Conservation (phyloP, 2,329 filamentous ascomycete species). For the Stagonosporopsis rhizophila region DNA sequence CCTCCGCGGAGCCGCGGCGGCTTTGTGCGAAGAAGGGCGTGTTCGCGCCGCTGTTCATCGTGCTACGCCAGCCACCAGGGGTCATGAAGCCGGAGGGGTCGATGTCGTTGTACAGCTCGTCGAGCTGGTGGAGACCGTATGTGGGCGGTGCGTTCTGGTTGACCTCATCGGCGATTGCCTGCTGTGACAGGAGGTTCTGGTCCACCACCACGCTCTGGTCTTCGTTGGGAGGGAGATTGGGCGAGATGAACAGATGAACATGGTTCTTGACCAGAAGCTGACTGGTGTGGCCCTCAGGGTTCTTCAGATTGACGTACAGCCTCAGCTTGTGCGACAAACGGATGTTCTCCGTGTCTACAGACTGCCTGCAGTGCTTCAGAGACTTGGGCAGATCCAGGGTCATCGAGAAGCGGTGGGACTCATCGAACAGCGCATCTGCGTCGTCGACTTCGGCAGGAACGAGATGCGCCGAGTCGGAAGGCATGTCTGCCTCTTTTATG, state of each 20-base stretch:
- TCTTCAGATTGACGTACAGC: conserved; percentile 87
- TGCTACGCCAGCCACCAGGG: conserved; percentile 67
- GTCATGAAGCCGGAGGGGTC: conserved; percentile 83
- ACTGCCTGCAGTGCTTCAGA: conserved; percentile 84
- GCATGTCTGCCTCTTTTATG: conserved; percentile 46
- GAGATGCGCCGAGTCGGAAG: conserved; percentile 36
- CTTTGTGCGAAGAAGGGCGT: conserved; percentile 78
- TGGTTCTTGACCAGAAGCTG: conserved; percentile 92
- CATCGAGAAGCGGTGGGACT: conserved; percentile 67
- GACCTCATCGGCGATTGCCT: conserved; percentile 61
- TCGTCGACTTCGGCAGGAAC: conserved; percentile 36
- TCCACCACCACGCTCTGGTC: conserved; percentile 73
- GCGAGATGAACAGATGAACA: conserved; percentile 93
- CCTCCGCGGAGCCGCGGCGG: conserved; percentile 80
- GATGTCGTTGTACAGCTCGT: conserved; percentile 88
- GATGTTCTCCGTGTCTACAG: conserved; percentile 86
- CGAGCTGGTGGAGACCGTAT: conserved; percentile 88
- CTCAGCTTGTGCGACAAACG: conserved; percentile 93
- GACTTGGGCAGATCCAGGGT: conserved; percentile 77
- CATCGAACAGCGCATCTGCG: conserved; percentile 55
- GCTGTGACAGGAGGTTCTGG: conserved; percentile 46
- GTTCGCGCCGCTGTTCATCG: conserved; percentile 63
- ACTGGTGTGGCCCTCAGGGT: conserved; percentile 92
- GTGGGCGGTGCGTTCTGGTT: conserved; percentile 81
- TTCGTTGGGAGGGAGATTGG: conserved; percentile 87